Evolutionary conservation across 495 filamentous ascomycete species (phyloP).

Genomic region (Talaromyces liani): DNA sequence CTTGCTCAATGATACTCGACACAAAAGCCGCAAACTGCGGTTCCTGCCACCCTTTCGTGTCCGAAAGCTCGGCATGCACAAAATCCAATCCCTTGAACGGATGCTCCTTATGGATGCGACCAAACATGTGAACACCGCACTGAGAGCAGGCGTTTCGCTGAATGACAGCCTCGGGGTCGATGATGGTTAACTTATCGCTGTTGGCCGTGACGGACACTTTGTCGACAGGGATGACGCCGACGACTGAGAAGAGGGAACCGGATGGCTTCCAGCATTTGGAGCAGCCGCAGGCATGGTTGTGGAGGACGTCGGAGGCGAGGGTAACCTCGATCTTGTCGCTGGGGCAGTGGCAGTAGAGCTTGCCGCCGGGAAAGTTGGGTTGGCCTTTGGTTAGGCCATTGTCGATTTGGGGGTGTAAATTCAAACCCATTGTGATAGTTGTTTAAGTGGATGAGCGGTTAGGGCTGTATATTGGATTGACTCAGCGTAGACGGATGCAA

Average conservation of each 20-base stretch:
- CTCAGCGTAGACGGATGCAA: neutral
- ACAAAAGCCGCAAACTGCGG: constrained; percentile 57
- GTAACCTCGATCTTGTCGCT: neutral
- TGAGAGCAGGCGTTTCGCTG: neutral
- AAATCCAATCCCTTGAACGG: too few species aligned
- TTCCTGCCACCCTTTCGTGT: constrained; percentile 52
- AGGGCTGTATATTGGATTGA: neutral
- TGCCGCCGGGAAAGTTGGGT: neutral
- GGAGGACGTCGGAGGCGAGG: neutral
- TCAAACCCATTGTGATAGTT: neutral
- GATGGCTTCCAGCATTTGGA: neutral
- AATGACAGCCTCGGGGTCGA: neutral
- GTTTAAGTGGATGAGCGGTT: neutral
- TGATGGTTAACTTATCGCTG: neutral
- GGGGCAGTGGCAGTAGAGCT: neutral
- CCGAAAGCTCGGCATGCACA: neutral
- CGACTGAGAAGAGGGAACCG: neutral
- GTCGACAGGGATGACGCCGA: neutral
- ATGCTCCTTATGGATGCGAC: too few species aligned
- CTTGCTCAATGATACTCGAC: constrained; percentile 54
- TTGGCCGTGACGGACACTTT: neutral
- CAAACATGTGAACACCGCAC: neutral
- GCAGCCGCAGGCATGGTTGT: neutral
- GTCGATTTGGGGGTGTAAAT: neutral
- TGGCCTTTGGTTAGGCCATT: neutral